Base-by-base conservation (phyloP, 345 rosid species). In the Zanthoxylum bungeanum region DNA sequence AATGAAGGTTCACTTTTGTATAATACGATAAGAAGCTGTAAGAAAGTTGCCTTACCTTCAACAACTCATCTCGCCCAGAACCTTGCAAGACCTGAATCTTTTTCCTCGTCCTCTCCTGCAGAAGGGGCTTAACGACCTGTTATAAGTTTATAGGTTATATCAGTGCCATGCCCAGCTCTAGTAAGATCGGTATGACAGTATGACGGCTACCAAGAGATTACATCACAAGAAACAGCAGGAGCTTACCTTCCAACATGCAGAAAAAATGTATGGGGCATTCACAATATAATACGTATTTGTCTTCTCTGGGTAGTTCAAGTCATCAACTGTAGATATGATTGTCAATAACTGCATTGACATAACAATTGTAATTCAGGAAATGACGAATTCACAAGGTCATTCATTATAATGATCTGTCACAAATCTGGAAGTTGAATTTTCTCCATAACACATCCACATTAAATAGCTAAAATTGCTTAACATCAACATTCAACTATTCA, bases 231-330 rank as follows among this genome's bases (percentile, higher is more conserved):
- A 49, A 22, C 46, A 71, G 46, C 24, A 16, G 30, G 51, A 8
- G 50, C 68, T 77, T 65, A 88, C 96, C 90, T 89, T 95, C 97
- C 97, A 95, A 79, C 98, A 89, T 47, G 98, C 92, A 7, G 98
- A 89, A 81, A 95, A 95, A 82, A 95, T 82, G 75, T 90, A 92
- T 21, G 98, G 99, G 53, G 79, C 98, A 69, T 95, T 95, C 61
- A 87, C 98, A 72, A 92, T 85, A 78, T 86, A 95, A 78, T 95
- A 95, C 0, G 93, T 81, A 71, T 84, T 80, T 22, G 99, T 89
- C 88, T 87, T 95, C 88, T 95, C 98, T 1, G 99, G 99, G 74
- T 95, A 95, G 84, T 95, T 95, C 80, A 90, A 79, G 79, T 95
- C 99, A 78, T 95, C 98, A 40, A 95, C 79, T 30, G 88, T 90